Evolutionary conservation across 805 yeast genomes (phyloP).

Genomic region (Ogataea zsoltii): DNA sequence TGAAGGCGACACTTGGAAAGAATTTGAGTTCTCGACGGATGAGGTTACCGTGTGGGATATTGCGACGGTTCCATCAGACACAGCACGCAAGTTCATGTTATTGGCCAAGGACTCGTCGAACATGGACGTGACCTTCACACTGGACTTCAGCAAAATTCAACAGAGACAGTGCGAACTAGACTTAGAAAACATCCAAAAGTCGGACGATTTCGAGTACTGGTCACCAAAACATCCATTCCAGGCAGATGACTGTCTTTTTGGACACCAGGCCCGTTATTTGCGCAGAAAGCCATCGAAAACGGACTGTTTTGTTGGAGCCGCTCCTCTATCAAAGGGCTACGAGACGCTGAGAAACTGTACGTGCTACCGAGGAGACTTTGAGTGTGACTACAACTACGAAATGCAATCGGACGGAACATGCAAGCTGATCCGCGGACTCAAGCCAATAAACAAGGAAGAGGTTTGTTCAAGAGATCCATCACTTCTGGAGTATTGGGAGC

Average conservation of each 20-base stretch:
- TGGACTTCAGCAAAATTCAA: slow-evolving; percentile 59
- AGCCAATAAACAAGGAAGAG: slow-evolving; percentile 63
- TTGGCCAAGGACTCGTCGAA: slow-evolving; percentile 49
- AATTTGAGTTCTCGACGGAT: slow-evolving; percentile 59
- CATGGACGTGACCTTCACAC: slow-evolving; percentile 39
- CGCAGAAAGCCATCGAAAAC: slow-evolving; percentile 55
- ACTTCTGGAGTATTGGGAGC: slow-evolving; percentile 72
- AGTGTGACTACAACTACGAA: slow-evolving; percentile 87
- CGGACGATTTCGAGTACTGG: slow-evolving; percentile 66
- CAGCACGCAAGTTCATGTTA: slow-evolving; percentile 75
- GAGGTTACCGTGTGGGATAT: slow-evolving; percentile 64
- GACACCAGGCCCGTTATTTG: slow-evolving; percentile 62
- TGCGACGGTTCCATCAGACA: slow-evolving; percentile 89
- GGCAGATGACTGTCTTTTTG: slow-evolving; percentile 61
- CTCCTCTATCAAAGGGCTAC: slow-evolving; percentile 59
- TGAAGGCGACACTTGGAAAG: slow-evolving; percentile 77
- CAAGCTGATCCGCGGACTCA: slow-evolving; percentile 71
- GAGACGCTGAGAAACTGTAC: slow-evolving; percentile 65
- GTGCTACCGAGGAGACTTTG: slow-evolving; percentile 85
- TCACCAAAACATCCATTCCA: slow-evolving; percentile 57
- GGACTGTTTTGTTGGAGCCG: slow-evolving; percentile 72
- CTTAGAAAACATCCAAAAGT: slow-evolving; percentile 32
- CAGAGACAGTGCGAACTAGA: slow-evolving; percentile 57
- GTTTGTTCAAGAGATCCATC: slow-evolving; percentile 56
- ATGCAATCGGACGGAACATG: slow-evolving; percentile 81